Evolutionary conservation across 2,329 filamentous ascomycete species (phyloP).

Genomic region (Dothistroma septosporum): DNA sequence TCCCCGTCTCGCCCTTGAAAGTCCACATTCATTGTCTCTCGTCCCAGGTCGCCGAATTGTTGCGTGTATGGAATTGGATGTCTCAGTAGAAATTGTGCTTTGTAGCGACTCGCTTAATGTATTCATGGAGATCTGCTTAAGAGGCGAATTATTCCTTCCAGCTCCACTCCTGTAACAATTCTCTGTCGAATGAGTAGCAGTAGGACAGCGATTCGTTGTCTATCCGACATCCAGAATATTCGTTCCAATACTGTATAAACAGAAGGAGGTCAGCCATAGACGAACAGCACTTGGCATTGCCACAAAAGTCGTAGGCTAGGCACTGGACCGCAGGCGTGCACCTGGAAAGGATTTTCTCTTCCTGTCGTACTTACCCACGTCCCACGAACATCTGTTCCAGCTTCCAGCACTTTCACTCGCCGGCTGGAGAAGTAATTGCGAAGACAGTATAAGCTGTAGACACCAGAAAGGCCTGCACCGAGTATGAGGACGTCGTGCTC

Average conservation of each 20-base stretch:
- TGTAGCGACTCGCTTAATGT: slow-evolving; percentile 58
- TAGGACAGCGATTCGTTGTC: slow-evolving; percentile 45
- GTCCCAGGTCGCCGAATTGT: slow-evolving; percentile 29
- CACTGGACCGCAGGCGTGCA: too few species aligned
- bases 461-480: slow-evolving; percentile 40
- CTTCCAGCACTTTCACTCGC: slow-evolving; percentile 15
- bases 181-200: slow-evolving; percentile 42
- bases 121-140: slow-evolving; percentile 45
- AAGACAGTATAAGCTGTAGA: slow-evolving; percentile 36
- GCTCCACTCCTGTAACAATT: slow-evolving; percentile 52
- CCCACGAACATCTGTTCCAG: slow-evolving; percentile 13
- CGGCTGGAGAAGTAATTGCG: slow-evolving; percentile 18
- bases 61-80: slow-evolving; percentile 53
- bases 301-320: too few species aligned
- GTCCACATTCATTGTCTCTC: slow-evolving; percentile 12
- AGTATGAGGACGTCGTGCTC: slow-evolving; percentile 26
- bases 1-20: slow-evolving; percentile 7
- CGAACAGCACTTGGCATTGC: too few species aligned
- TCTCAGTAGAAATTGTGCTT: slow-evolving; percentile 54
- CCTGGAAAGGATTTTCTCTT: too few species aligned
- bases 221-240: slow-evolving; percentile 40
- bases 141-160: slow-evolving; percentile 38
- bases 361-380: neutral
- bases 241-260: slow-evolving; percentile 29
- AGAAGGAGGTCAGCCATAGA: neutral